Conservation (phyloP, 257 asterid species). For the Jacaranda copaia region DNA sequence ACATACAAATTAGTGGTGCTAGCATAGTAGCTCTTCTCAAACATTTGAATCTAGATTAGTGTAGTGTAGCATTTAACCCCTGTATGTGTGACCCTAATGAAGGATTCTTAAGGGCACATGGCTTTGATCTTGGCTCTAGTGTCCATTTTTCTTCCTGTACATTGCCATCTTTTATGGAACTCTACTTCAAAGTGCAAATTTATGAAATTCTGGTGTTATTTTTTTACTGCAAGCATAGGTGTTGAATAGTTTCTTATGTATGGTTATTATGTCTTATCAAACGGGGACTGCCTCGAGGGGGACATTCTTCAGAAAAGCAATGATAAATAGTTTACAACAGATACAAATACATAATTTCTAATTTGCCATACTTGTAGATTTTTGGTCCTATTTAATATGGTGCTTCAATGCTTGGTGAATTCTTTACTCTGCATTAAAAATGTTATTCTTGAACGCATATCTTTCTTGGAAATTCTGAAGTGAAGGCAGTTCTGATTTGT, state of each 20-base stretch:
- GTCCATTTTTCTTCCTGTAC: background rate
- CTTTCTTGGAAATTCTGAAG: conserved; percentile 37
- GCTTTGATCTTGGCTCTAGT: conserved; percentile 5
- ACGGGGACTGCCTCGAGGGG: background rate
- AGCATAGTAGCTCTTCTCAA: background rate
- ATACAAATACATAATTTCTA: background rate
- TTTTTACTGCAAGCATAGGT: conserved; percentile 3
- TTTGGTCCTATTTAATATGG: background rate
- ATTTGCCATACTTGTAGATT: background rate
- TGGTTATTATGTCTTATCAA: background rate
- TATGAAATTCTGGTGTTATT: background rate
- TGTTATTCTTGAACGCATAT: conserved; percentile 29
- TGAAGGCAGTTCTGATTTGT: conserved; percentile 49
- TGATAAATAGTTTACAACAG: too few species aligned
- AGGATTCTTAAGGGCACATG: background rate
- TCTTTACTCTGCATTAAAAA: conserved; percentile 24
- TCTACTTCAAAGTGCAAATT: too few species aligned
- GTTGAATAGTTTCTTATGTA: background rate
- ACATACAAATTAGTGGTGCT: conserved; percentile 27
- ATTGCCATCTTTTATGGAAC: background rate
- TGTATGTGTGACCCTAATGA: background rate
- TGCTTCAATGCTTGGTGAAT: conserved; percentile 13
- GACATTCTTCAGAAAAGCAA: too few species aligned
- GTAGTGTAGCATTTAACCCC: background rate
- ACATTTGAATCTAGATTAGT: background rate